These are phyloP conservation scores for Neofusicoccum umdonicola DNA, from an alignment of 2,329 filamentous ascomycete genomes.

Conservation along the genomic window DNA sequence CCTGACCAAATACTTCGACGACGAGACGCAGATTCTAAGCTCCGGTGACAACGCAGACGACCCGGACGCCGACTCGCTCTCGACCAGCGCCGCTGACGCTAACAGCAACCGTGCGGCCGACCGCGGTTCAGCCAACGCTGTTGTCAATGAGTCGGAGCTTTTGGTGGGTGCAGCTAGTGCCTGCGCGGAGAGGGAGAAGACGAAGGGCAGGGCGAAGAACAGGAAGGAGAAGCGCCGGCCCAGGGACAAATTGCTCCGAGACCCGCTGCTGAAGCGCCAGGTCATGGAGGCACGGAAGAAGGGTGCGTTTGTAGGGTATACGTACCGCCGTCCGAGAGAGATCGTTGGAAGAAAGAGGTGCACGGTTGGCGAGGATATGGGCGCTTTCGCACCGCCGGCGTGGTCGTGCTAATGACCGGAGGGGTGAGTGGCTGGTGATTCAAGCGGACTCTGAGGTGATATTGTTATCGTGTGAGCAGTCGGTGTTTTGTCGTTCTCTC, in stretches of 20 bases:
- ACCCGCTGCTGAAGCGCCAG: slow-evolving; percentile 61
- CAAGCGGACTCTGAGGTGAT: too few species aligned
- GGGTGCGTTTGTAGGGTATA: slow-evolving; percentile 86
- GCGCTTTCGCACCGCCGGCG: not conserved
- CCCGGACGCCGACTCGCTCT: not conserved
- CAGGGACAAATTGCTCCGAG: slow-evolving; percentile 80
- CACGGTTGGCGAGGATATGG: not conserved
- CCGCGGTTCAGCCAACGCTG: too few species aligned
- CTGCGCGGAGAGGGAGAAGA: not conserved
- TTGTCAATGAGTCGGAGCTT: not conserved
- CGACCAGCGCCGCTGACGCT: not conserved
- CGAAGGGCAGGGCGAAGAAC: slow-evolving; percentile 38
- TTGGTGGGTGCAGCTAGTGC: not conserved
- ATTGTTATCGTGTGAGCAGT: too few species aligned
- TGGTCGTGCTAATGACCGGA: not conserved
- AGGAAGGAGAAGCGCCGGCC: slow-evolving; percentile 72
- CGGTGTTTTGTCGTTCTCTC: too few species aligned
- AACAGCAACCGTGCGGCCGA: not conserved
- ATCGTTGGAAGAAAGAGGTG: not conserved
- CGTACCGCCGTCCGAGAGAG: slow-evolving; percentile 61
- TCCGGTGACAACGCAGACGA: not conserved
- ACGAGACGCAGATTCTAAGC: slow-evolving; percentile 64
- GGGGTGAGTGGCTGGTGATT: too few species aligned
- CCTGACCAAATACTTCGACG: slow-evolving; percentile 83
- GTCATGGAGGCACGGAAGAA: slow-evolving; percentile 80